These are phyloP conservation scores for Setaria viridis DNA, from an alignment of 202 grass and related monocot genomes.

Conservation along the genomic window DNA sequence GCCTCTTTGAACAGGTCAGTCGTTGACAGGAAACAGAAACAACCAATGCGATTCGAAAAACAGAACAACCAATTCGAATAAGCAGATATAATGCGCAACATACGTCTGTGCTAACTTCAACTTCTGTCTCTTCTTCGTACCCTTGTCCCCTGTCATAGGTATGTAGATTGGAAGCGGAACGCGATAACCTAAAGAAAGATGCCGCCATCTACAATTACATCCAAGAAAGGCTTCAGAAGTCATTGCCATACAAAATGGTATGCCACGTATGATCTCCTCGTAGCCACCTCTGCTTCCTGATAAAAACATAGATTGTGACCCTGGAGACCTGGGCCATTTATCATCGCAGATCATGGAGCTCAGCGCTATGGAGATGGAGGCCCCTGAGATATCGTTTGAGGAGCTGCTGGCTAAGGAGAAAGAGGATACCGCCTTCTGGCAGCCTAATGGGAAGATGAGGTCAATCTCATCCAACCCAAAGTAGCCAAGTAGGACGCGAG, in stretches of 20 bases:
- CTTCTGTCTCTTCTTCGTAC: background rate
- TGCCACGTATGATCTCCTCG: background rate
- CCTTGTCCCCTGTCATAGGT: conserved; percentile 48
- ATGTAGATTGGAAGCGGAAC: conserved; percentile 71
- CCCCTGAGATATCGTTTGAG: conserved; percentile 82
- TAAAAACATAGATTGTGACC: background rate
- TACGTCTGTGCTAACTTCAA: conserved; percentile 18
- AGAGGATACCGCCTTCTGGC: conserved; percentile 86
- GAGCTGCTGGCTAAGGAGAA: conserved; percentile 93
- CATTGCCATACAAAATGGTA: conserved; percentile 78
- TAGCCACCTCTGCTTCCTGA: conserved; percentile 18
- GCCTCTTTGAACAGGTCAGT: conserved; percentile 82
- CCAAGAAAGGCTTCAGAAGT: conserved; percentile 73
- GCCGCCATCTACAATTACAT: conserved; percentile 70
- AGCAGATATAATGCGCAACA: background rate
- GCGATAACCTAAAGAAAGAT: conserved; percentile 82
- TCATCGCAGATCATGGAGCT: conserved; percentile 65
- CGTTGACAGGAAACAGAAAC: background rate
- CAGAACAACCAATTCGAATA: background rate
- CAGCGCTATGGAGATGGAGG: conserved; percentile 52
- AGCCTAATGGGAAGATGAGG: conserved; percentile 68
- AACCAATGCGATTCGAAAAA: too few species aligned
- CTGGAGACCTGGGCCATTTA: background rate
- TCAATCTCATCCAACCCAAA: conserved; percentile 43
- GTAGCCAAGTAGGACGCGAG: conserved; percentile 25